Base-by-base conservation (phyloP, 768 basidiomycete species). In the Xanthoconium purpureum region DNA sequence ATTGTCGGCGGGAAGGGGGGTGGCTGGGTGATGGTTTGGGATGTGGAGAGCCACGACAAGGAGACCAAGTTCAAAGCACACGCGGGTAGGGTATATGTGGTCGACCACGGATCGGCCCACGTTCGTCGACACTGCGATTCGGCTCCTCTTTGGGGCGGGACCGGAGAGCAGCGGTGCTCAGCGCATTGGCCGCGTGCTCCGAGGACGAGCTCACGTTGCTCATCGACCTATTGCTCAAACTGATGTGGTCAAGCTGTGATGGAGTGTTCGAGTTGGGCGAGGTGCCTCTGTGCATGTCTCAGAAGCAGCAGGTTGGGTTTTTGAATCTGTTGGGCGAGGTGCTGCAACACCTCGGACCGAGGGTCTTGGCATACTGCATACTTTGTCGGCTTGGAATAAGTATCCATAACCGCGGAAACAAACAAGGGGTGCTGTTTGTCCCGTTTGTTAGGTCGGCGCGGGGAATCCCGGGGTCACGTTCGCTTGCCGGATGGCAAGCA, bases 141-240 rank as follows among this genome's bases (percentile, higher is more conserved):
- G 94, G 24, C 67, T 98, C 2, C 76, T 96, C 3, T 99, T 88
- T 72, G 97, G 96, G 86, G 88, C 18, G 84, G 81, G 10, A 79
- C 80, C 6, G 85, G 87, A 77, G 90, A 20, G 81, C 85, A 9
- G 91, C 94, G 2, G 83, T 97, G 20, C 74, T 98, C 39, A 76
- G 83, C 15, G 74, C 87, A 0, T 75, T 98, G 17, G 82, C 80
- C 1, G 82, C 82, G 2, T 94, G 91, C 65, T 77, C 79, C 0
- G 78, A 88, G 42, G 77, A 81, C 15, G 96, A 98, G 66, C 78
- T 98, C 7, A 75, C 74, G 0, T 74, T 91, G 1, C 76, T 99
- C 0, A 84, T 95, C 17, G 87, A 93, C 59, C 77, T 98, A 53
- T 98, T 98, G 93, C 70, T 98, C 38, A 78, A 79, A 49, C 90